A percentile compares a stretch with the other conserved stretches of the same genome.
These are phyloP conservation scores for Astrothelium macrocarpum DNA, from an alignment of 495 filamentous ascomycete genomes.

Conservation along the genomic window DNA sequence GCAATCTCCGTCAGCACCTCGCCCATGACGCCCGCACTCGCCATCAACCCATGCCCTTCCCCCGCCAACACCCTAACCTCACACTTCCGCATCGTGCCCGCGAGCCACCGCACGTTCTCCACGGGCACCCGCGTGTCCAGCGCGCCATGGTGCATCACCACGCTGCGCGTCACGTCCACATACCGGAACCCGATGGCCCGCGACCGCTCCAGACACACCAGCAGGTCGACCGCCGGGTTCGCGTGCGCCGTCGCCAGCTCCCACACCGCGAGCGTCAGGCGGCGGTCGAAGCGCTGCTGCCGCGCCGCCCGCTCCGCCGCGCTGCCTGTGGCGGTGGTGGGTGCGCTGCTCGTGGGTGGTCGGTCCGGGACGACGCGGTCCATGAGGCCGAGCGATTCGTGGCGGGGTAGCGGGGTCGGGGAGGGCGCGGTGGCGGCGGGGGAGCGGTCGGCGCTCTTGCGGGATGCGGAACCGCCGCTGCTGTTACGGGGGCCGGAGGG, in stretches of 20 bases:
- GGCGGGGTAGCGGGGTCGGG: constrained; percentile 12
- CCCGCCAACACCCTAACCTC: constrained; percentile 86
- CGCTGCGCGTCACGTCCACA: constrained; percentile 81
- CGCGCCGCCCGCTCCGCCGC: constrained; percentile 4
- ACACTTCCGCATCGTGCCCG: constrained; percentile 65
- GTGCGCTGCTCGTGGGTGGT: background rate
- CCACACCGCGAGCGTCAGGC: constrained; percentile 89
- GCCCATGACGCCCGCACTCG: constrained; percentile 85
- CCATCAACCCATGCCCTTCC: constrained; percentile 95
- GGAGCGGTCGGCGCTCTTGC: constrained; percentile 48
- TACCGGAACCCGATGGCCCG: constrained; percentile 94
- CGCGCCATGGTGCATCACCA: constrained; percentile 90
- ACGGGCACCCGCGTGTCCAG: constrained; percentile 86
- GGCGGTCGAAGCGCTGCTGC: constrained; percentile 58
- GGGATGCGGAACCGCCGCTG: no score
- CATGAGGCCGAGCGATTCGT: constrained; percentile 34
- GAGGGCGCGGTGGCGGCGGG: constrained; percentile 46
- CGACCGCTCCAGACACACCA: constrained; percentile 85
- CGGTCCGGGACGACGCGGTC: constrained; percentile 29
- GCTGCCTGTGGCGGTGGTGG: background rate
- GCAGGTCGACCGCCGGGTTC: constrained; percentile 86
- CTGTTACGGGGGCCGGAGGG: constrained; percentile 72
- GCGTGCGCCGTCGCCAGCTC: constrained; percentile 83
- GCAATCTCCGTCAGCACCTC: constrained; percentile 87
- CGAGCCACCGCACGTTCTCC: constrained; percentile 91